Evolutionary conservation across 2,329 filamentous ascomycete species (phyloP), one percentile per base, ranked within the genome.

Genomic region (Phialophora expanda): DNA sequence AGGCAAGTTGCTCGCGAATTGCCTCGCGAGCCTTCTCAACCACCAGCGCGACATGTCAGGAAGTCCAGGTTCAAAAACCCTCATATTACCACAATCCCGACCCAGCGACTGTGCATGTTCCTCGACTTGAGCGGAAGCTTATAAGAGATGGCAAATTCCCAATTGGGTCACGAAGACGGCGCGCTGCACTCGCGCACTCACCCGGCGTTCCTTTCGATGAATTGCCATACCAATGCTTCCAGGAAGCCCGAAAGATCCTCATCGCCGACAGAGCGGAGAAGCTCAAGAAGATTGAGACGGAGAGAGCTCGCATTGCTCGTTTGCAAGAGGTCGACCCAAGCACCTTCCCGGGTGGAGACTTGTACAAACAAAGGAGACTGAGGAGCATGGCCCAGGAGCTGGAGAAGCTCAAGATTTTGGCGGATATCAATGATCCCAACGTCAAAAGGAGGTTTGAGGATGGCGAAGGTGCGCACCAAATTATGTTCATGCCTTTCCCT

Each of bases 401-500:
- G 62, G 90, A 96, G 76, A 78, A 88, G 62, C 82, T 97, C 76
- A 96, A 97, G 85, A 89, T 99, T 46, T 80, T 90, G 68, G 93
- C 93, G 26, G 95, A 99, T 75, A 93, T 96, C 78, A 98, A 98
- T 77, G 95, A 98, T 75, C 95, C 95, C 0, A 73, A 92, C 44
- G 92, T 98, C 68, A 97, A 97, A 86, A 91, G 92, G 80, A 89
- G 87, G 71, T 98, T 96, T 72, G 95, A 99, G 77, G 93, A 98
- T 78, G 93, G 93, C 26, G 79, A 89, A 73, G 93, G 94, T 97
- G 82, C 73, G 85, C 59, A 9, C 50, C 28, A 53, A 7, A 3
- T 4, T 34, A 12, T 12, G 28, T 28, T 7, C 48, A 26, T 28
- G 2, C 32, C 30, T 56, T 56, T 34, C 60, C 56, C 61, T 38